These are phyloP conservation scores for Metarhizium humberi DNA, from an alignment of 2,329 filamentous ascomycete species.

Conservation along the genomic window DNA sequence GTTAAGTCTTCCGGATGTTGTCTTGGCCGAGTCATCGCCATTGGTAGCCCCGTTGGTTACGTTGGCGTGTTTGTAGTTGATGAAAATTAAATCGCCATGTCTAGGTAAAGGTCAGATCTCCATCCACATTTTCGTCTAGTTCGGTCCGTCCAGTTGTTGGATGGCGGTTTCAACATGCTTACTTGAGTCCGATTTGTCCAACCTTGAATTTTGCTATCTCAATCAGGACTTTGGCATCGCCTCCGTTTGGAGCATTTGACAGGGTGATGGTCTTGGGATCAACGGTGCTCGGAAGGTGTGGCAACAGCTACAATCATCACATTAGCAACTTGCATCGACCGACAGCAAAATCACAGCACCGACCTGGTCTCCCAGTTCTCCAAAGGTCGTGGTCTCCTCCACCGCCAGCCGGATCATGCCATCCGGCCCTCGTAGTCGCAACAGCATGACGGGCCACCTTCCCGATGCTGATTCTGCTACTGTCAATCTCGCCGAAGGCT, in stretches of 20 bases:
- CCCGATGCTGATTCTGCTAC: not conserved
- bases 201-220: constrained; percentile 50
- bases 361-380: constrained; percentile 46
- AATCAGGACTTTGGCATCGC: constrained; percentile 47
- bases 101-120: constrained; percentile 32
- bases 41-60: constrained; percentile 23
- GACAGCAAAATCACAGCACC: not conserved
- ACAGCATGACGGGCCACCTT: constrained; percentile 51
- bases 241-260: constrained; percentile 50
- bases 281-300: constrained; percentile 52
- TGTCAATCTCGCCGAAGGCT: not conserved
- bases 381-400: constrained; percentile 65
- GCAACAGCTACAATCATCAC: constrained; percentile 37
- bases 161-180: constrained; percentile 14
- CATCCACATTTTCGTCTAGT: not conserved
- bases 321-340: not conserved
- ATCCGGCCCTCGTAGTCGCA: constrained; percentile 83
- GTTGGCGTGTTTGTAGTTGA: constrained; percentile 63
- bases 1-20: constrained; percentile 61
- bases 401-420: constrained; percentile 83
- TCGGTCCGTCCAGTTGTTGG: constrained; percentile 1
- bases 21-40: constrained; percentile 24
- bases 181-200: constrained; percentile 52
- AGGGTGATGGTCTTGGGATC: constrained; percentile 50
- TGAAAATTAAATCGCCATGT: constrained; percentile 85